Evolutionary conservation across 306 rosid genomes (phyloP).

Genomic region (Acmispon strigosus): DNA sequence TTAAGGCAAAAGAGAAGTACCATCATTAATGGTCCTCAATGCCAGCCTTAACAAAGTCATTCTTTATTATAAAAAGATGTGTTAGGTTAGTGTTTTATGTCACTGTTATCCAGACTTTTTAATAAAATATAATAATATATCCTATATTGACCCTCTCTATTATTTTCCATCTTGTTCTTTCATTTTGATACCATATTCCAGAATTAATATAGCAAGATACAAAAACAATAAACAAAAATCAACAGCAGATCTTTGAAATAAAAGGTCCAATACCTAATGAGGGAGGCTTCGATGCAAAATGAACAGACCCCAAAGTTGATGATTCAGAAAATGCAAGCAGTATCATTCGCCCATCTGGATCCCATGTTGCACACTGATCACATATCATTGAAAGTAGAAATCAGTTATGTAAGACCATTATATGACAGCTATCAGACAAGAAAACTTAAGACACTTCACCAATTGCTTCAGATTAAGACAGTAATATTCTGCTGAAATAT

Average conservation of each 20-base stretch:
- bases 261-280: constrained; percentile 53
- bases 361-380: constrained; percentile 91
- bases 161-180: constrained; percentile 1
- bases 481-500: neutral
- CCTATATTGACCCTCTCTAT: neutral
- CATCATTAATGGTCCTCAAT: neutral
- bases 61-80: neutral
- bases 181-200: neutral
- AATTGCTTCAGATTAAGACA: neutral
- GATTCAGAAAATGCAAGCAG: constrained; percentile 84
- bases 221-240: constrained; percentile 1
- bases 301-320: constrained; percentile 83
- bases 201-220: neutral
- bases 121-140: neutral
- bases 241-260: constrained; percentile 13
- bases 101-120: neutral
- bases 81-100: neutral
- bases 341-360: constrained; percentile 91
- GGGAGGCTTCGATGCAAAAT: constrained; percentile 97
- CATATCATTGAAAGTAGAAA: constrained; percentile 15
- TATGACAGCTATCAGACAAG: neutral
- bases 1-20: neutral
- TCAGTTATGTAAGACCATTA: neutral
- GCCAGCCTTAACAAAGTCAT: neutral
- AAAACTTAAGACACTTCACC: neutral